phyloP scores from a whole-genome alignment of 2,329 filamentous ascomycete species.

The Aspergillus arachidicola region DNA sequence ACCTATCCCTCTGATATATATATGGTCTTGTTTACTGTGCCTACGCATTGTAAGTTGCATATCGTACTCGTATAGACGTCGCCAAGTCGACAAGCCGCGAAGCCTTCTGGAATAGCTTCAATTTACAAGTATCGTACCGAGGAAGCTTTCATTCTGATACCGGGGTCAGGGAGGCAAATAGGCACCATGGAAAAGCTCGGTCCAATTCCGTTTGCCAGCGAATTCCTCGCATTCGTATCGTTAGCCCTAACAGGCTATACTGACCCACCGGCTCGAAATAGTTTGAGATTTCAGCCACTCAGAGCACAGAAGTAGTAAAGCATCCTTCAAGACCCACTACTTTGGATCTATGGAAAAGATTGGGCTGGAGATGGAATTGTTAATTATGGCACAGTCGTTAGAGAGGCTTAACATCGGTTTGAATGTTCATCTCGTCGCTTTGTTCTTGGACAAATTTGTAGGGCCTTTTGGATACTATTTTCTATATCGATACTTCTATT shows the following conservation, averaged over 20 bases:
- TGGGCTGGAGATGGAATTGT: no score
- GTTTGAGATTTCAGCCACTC: no score
- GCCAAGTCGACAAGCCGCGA: background rate
- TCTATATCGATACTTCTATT: no score
- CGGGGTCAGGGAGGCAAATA: background rate
- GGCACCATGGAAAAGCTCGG: background rate
- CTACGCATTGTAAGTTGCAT: background rate
- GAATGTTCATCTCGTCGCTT: no score
- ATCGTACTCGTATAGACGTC: background rate
- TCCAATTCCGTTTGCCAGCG: background rate
- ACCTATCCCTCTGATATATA: no score
- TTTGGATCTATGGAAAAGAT: no score
- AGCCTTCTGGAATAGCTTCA: background rate
- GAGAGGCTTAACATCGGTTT: no score
- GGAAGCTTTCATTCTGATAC: background rate
- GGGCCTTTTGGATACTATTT: no score
- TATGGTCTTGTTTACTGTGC: background rate
- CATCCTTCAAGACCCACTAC: no score
- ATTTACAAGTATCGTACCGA: background rate
- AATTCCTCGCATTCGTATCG: conserved; percentile 8
- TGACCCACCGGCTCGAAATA: background rate
- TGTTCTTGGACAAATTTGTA: no score
- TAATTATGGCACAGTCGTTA: no score
- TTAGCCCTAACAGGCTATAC: background rate
- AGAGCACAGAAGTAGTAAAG: no score